Evolutionary conservation across 257 asterid species (phyloP), one percentile per base, ranked within the genome.

Genomic region (Jacaranda mimosifolia): DNA sequence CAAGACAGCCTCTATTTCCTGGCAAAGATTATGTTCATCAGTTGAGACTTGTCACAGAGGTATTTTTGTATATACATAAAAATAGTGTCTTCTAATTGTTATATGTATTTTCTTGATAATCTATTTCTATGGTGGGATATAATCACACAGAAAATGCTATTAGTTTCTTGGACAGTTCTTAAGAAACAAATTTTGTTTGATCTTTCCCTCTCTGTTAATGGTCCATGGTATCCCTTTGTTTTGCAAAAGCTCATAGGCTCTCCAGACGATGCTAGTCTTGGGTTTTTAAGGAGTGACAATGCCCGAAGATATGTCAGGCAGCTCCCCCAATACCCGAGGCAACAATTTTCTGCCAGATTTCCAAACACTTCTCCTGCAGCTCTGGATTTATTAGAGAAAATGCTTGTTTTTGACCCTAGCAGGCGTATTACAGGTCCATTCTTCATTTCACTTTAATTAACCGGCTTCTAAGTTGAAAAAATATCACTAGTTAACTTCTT

Each of bases 1-100:
- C 97, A 21, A 82, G 97, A 69, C 89, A 91, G 63, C 97, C 99
- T 68, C 94, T 95, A 7, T 95, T 95, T 83, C 99, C 99, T 9
- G 99, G 99, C 42, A 95, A 67, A 83, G 97, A 95, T 85, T 95
- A 95, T 73, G 99, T 95, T 80, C 98, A 95, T 80, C 99, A 95
- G 83, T 84, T 93, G 92, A 91, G 92, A 85, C 99, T 94, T 68
- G 90, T 92, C 65, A 94, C 99, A 10, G 98, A 94, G 98, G 98
- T 94, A 85, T 26, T 38, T 75, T 48, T 49, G 8, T 12, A 49
- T 11, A 21, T 7, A 12, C 13, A n/a, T 5, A 17, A 73, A 63
- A 69, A 26, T 0, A 11, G 11, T 55, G 9, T 42, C 5, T 1
- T 14, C 18, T 1, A 53, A 1, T 53, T 12, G 21, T 12, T 12